Conservation (phyloP, 2,329 filamentous ascomycete genomes). For the Hortaea werneckii region DNA sequence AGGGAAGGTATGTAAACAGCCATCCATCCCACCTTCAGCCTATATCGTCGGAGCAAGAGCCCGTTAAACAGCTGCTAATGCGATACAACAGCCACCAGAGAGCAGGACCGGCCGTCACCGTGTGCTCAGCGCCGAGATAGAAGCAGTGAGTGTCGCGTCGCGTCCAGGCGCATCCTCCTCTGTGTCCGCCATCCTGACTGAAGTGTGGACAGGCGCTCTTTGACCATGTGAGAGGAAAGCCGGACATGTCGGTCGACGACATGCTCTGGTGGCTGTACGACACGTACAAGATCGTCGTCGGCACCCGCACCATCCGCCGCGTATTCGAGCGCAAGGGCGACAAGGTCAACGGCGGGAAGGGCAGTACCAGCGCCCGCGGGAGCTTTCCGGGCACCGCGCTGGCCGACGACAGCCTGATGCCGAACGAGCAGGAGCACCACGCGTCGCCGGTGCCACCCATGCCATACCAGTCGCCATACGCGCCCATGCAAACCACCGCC, state of each 20-base stretch:
- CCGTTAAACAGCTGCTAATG: not conserved
- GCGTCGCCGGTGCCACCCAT: not conserved
- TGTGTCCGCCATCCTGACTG: not conserved
- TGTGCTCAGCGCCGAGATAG: constrained; percentile 25
- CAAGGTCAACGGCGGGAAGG: constrained; percentile 12
- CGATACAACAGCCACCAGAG: constrained; percentile 20
- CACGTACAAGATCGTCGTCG: constrained; percentile 26
- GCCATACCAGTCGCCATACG: constrained; percentile 26
- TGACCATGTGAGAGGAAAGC: constrained; percentile 25
- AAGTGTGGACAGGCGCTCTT: constrained; percentile 13
- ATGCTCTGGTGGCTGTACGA: constrained; percentile 31
- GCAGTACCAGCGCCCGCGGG: not conserved
- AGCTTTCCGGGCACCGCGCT: not conserved
- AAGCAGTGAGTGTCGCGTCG: constrained; percentile 14
- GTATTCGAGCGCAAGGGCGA: constrained; percentile 28
- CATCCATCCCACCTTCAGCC: not conserved
- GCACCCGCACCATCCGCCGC: constrained; percentile 27
- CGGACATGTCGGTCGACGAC: constrained; percentile 27
- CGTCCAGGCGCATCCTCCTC: not conserved
- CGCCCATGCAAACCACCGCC: constrained; percentile 18
- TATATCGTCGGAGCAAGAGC: not conserved
- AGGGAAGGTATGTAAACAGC: constrained; percentile 19
- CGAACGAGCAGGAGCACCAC: constrained; percentile 12
- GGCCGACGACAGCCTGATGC: constrained; percentile 7
- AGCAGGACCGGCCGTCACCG: constrained; percentile 26